Conservation (phyloP, 1,284 basidiomycete species). For the Pterula multifida region DNA sequence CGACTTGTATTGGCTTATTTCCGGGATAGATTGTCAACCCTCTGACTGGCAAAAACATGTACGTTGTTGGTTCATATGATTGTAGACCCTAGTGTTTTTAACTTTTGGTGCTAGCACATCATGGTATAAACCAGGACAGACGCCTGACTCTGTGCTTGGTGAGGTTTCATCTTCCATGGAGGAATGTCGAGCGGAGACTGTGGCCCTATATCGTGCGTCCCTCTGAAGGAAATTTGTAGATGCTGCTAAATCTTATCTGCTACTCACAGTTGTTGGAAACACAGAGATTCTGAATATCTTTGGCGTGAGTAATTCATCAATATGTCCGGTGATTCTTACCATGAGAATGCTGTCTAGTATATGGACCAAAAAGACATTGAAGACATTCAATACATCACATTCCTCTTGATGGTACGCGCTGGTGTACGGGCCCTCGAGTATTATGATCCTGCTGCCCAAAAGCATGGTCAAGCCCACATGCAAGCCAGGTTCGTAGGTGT, state of each 20-base stretch:
- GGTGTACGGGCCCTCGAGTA: constrained; percentile 72
- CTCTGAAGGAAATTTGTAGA: background rate
- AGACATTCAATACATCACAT: constrained; percentile 70
- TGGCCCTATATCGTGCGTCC: constrained; percentile 60
- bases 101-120: constrained; percentile 32
- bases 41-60: constrained; percentile 72
- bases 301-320: constrained; percentile 33
- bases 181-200: constrained; percentile 78
- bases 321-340: constrained; percentile 2
- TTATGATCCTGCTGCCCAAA: constrained; percentile 68
- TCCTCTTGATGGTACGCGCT: constrained; percentile 75
- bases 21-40: constrained; percentile 58
- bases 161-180: constrained; percentile 82
- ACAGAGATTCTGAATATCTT: constrained; percentile 66
- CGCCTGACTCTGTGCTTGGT: constrained; percentile 66
- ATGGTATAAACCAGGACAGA: constrained; percentile 81
- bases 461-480: constrained; percentile 91
- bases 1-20: constrained; percentile 1
- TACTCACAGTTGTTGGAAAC: constrained; percentile 59
- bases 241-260: constrained; percentile 5
- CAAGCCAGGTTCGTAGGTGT: constrained; percentile 50
- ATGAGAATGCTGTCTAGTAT: constrained; percentile 33
- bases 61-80: constrained; percentile 15
- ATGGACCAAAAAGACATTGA: constrained; percentile 54
- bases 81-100: constrained; percentile 2